phyloP scores from a whole-genome alignment of 805 yeast species.

The Nakazawaea holstii region DNA sequence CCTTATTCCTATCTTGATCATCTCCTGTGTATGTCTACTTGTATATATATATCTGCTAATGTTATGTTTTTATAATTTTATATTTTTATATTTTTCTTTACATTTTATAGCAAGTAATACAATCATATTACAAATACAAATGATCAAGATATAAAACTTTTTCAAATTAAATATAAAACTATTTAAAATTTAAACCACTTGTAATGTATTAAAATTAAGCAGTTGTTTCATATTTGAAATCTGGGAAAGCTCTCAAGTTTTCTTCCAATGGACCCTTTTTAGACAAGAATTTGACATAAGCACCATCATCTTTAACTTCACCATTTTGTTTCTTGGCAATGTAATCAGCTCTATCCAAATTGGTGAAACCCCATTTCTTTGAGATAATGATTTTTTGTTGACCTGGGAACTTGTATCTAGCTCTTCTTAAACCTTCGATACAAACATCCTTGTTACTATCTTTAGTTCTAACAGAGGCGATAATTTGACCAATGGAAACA shows the following conservation, averaged over 20 bases:
- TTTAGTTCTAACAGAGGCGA: slow-evolving; percentile 97
- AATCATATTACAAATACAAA: background rate
- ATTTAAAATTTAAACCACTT: background rate
- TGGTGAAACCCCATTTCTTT: slow-evolving; percentile 99
- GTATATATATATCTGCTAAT: background rate
- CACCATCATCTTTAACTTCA: slow-evolving; percentile 99
- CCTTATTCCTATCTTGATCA: background rate
- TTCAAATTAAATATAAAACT: background rate
- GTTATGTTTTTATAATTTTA: background rate
- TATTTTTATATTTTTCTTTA: background rate
- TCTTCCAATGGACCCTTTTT: slow-evolving; percentile 92
- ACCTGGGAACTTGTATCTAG: slow-evolving; percentile 99
- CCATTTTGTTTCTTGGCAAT: slow-evolving; percentile 90
- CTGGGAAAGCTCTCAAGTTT: slow-evolving; percentile 94
- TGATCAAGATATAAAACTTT: background rate
- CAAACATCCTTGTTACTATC: slow-evolving; percentile 97
- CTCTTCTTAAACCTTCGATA: slow-evolving; percentile 99
- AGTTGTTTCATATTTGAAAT: slow-evolving; percentile 54
- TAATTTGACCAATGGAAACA: slow-evolving; percentile 97
- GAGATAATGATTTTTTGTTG: slow-evolving; percentile 99
- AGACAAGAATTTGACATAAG: slow-evolving; percentile 97
- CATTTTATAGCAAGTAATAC: background rate
- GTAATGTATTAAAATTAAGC: slow-evolving; percentile 10
- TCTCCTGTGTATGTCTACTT: background rate
- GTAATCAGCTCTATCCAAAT: slow-evolving; percentile 96